Percentiles rank a stretch among this genome's conserved stretches.
phyloP scores from a whole-genome alignment of 73 alveolate genomes.

The Breviolum minutum region DNA sequence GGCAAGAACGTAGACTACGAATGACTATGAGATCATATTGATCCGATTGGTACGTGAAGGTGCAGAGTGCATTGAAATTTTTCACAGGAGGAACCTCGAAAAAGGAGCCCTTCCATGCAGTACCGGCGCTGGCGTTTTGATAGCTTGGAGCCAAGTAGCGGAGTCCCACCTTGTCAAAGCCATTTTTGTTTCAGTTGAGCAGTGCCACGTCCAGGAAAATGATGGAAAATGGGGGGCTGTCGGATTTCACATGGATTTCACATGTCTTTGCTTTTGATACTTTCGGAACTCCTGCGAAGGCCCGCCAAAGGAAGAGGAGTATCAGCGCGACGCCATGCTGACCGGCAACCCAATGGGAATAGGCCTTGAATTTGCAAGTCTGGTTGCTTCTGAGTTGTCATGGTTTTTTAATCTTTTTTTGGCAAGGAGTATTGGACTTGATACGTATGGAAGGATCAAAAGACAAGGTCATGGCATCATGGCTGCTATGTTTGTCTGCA shows the following conservation, averaged over 20 bases:
- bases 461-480: background rate
- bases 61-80: background rate
- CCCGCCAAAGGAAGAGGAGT: constrained; percentile 95
- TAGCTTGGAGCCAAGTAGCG: background rate
- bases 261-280: background rate
- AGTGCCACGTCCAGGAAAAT: background rate
- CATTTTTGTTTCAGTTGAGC: too few species aligned
- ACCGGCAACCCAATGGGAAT: constrained; percentile 95
- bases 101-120: constrained; percentile 93
- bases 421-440: background rate
- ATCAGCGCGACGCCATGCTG: constrained; percentile 95
- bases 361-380: background rate
- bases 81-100: constrained; percentile 78
- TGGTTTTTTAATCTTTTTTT: background rate
- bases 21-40: too few species aligned
- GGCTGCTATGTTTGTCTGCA: too few species aligned
- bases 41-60: background rate
- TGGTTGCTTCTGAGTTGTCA: background rate
- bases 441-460: background rate
- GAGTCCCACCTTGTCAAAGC: background rate
- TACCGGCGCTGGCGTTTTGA: constrained; percentile 94
- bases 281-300: background rate
- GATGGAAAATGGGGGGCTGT: background rate
- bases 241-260: background rate
- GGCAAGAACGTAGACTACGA: too few species aligned